Base-by-base conservation (phyloP, 352 stramenopile genomes). In the Phytophthora agathidicida region DNA sequence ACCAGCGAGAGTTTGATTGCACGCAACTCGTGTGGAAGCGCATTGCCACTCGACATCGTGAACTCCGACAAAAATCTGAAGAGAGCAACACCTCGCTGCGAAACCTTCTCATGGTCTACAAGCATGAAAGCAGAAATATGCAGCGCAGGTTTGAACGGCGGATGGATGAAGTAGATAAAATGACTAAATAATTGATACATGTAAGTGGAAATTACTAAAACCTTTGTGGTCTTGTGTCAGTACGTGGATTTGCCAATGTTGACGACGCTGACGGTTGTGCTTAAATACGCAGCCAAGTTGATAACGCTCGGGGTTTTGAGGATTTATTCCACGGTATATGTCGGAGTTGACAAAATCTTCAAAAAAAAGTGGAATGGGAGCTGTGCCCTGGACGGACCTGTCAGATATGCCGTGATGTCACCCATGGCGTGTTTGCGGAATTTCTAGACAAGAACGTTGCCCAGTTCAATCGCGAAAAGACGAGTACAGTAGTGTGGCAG, bases 361-460 rank as follows among this genome's bases (percentile, higher is more conserved):
- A 8, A 14, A 23, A 13, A 20, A 16, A 39, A 39, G 33, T 48
- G 41, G 24, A 33, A 9, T 11, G 20, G 5, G 20, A 35, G 2
- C 24, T 23, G n/a, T 47, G 39, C 14, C 39, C 39, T n/a, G 39
- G 39, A 8, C 23, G 23, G 26, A 9, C 9, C 14, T 24, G 26
- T 11, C 24, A 49, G 8, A 26, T 37, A 36, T 23, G 4, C 23
- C 23, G 24, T 22, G 2, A 22, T 47, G 10, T 11, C 7, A 32
- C 20, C 2, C 17, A 1, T 11, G n/a, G 23, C 6, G 4, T 13
- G 14, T 35, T 47, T 7, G 23, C 14, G 17, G 39, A 35, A 9
- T 32, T 47, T 47, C 10, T 47, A 5, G 39, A 47, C 23, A 47
- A 47, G 2, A 33, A 47, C 10, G 5, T 49, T 2, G 41, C 36